Base-by-base conservation (phyloP, 1,139 yeast genomes). In the Schizosaccharomyces versatilis region DNA sequence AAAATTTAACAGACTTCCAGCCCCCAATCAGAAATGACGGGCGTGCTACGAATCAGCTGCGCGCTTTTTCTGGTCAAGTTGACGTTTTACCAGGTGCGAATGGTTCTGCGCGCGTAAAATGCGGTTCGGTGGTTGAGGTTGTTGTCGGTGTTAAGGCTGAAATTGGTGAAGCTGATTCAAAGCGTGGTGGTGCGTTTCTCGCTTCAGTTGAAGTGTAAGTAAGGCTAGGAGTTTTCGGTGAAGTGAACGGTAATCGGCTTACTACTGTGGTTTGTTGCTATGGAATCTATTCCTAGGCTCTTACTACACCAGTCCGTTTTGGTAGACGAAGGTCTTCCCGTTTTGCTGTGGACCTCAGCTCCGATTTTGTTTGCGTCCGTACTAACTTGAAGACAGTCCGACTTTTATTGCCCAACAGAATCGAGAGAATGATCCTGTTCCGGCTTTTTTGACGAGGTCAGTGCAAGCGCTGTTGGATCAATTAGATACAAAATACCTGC, bases 101-200 rank as follows among this genome's bases (percentile, higher is more conserved):
- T 41, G 54, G 54, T 19, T 52, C 54, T 14, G 54, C 47, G 9
- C 51, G 54, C 1, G 36, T 52, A 14, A 36, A 36, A 36, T 52
- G 54, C 51, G 54, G 51, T 8, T 39, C 39, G n/a, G 14, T 49
- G 9, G 52, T 52, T 5, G 54, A 49, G 52, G 24, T 38, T 36
- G 41, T 49, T 14, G 41, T 49, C 9, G 52, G 52, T 15, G 40
- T 49, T 15, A 49, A 38, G 32, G 52, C 52, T 32, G 42, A 49
- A 2, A 38, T 49, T 8, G 41, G 36, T 7, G 49, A 44, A 9
- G 49, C 49, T 1, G 32, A 24, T 24, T 19, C 49, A 3, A 19
- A n/a, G 14, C 36, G 32, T 5, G 49, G 49, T 14, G 49, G 49
- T 10, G 15, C 36, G 6, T 44, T 24, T 24, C 14, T 17, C 12